phyloP scores from a whole-genome alignment of 495 filamentous ascomycete species.

The Aspergillus bridgeri region DNA sequence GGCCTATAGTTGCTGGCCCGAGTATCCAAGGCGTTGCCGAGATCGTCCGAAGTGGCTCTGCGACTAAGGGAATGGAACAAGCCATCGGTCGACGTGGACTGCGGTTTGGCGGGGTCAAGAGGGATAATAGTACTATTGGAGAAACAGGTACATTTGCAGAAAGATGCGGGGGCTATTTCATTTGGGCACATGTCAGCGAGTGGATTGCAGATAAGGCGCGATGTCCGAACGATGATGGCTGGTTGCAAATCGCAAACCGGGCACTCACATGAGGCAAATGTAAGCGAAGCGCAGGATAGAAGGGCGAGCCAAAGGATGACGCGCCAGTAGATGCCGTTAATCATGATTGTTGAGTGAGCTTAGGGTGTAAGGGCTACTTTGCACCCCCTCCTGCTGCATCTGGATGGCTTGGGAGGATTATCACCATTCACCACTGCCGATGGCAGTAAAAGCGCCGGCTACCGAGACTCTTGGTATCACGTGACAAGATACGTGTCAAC shows the following conservation, averaged over 20 bases:
- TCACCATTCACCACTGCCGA: background rate
- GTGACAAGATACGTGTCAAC: slow-evolving; percentile 6
- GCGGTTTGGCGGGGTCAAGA: slow-evolving; percentile 30
- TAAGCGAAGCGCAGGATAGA: slow-evolving; percentile 25
- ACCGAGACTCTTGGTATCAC: slow-evolving; percentile 12
- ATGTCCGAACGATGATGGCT: background rate
- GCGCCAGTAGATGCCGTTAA: slow-evolving; percentile 7
- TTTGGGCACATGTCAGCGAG: background rate
- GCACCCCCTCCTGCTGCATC: background rate
- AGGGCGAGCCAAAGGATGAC: slow-evolving; percentile 21
- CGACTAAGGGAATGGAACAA: slow-evolving; percentile 25
- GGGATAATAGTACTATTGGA: slow-evolving; percentile 86
- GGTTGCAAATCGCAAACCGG: background rate
- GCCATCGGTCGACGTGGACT: slow-evolving; percentile 23
- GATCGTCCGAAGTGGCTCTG: slow-evolving; percentile 13
- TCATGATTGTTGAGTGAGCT: slow-evolving; percentile 3
- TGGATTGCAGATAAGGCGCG: background rate
- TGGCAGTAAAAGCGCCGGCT: background rate
- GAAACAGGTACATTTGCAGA: slow-evolving; percentile 98
- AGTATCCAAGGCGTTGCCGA: slow-evolving; percentile 11
- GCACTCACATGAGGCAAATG: slow-evolving; percentile 32
- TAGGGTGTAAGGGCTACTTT: background rate
- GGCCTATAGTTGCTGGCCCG: slow-evolving; percentile 35
- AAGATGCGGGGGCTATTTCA: slow-evolving; percentile 62
- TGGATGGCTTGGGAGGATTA: background rate